Conservation (phyloP, 2,329 filamentous ascomycete genomes). For the Cercospora janseana region DNA sequence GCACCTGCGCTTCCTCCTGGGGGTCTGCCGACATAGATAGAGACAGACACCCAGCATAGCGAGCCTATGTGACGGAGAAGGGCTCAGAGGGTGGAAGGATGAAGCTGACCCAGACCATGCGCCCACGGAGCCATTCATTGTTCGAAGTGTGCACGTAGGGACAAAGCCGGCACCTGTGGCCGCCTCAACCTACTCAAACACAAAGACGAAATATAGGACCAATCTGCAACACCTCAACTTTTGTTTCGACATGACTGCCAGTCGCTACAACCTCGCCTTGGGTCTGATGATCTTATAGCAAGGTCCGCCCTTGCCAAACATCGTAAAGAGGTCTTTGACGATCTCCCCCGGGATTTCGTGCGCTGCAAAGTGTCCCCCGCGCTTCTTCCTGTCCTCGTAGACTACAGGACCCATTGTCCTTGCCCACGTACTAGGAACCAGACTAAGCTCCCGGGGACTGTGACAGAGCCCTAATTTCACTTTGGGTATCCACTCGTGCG, state of each 20-base stretch:
- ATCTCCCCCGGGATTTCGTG: slow-evolving; percentile 40
- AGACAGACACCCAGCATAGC: background rate
- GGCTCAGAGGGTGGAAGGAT: too few species aligned
- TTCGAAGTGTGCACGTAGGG: too few species aligned
- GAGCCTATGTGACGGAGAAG: background rate
- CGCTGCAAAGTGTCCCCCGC: slow-evolving; percentile 60
- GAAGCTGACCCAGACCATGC: too few species aligned
- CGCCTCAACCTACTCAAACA: too few species aligned
- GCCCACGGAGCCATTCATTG: too few species aligned
- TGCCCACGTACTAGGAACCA: slow-evolving; percentile 57
- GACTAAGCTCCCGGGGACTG: slow-evolving; percentile 59
- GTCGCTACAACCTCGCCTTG: slow-evolving; percentile 17
- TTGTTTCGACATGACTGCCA: background rate
- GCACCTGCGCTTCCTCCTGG: background rate
- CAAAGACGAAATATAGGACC: too few species aligned
- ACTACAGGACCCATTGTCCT: slow-evolving; percentile 60
- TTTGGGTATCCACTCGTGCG: slow-evolving; percentile 44
- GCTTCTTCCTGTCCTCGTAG: slow-evolving; percentile 50
- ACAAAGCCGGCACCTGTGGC: too few species aligned
- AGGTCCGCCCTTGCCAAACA: slow-evolving; percentile 27
- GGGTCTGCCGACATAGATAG: background rate
- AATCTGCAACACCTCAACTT: too few species aligned
- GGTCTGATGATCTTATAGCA: slow-evolving; percentile 22
- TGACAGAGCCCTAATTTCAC: slow-evolving; percentile 55
- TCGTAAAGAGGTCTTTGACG: slow-evolving; percentile 20